Conservation (phyloP, 164 flowering plant genomes). For the Magnolia kwangsiensis region DNA sequence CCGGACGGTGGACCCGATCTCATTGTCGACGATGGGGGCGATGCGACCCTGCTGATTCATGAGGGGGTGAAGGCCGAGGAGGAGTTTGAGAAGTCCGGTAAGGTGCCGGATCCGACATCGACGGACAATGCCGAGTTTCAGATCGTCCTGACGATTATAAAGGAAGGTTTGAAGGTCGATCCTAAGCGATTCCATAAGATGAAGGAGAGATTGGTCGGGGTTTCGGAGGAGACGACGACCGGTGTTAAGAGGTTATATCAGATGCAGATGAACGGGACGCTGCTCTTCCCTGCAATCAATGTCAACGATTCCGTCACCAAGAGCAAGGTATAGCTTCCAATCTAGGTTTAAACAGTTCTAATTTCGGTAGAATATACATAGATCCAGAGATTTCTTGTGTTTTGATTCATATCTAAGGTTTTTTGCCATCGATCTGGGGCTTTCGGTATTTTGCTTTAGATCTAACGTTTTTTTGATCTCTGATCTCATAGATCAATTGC, state of each 20-base stretch:
- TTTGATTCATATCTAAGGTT: no score
- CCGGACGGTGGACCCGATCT: conserved; percentile 33
- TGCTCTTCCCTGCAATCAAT: conserved; percentile 30
- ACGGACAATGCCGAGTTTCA: conserved; percentile 45
- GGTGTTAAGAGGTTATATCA: conserved; percentile 37
- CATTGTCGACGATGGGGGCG: conserved; percentile 36
- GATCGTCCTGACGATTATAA: conserved; percentile 32
- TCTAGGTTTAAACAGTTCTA: no score
- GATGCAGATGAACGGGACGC: conserved; percentile 27
- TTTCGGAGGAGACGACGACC: conserved; percentile 38
- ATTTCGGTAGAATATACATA: neutral
- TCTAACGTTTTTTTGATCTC: no score
- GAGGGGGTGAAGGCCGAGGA: conserved; percentile 35
- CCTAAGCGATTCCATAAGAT: conserved; percentile 34
- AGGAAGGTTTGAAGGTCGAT: conserved; percentile 32
- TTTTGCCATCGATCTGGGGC: no score
- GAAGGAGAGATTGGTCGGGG: conserved; percentile 36
- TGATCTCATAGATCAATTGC: no score
- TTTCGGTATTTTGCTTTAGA: no score
- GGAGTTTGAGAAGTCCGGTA: conserved; percentile 24
- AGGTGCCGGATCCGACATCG: conserved; percentile 36
- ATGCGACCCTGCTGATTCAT: conserved; percentile 26
- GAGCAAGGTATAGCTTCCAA: conserved; percentile 18
- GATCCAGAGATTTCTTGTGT: neutral
- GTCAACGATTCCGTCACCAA: conserved; percentile 29